Conservation (phyloP, 2,329 filamentous ascomycete genomes). For the Diaporthe sp. region DNA sequence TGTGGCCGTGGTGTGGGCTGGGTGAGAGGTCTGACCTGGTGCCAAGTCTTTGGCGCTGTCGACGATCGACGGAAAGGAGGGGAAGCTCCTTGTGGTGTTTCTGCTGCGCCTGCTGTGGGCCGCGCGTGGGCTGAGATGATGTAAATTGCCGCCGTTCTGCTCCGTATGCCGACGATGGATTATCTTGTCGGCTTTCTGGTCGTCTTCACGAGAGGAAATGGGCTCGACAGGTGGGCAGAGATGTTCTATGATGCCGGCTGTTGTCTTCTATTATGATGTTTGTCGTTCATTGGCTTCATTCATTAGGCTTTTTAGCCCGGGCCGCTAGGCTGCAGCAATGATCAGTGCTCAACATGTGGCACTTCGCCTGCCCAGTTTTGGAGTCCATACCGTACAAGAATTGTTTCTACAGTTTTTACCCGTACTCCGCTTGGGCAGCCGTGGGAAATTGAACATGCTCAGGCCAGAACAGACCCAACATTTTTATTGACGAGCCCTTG, state of each 20-base stretch:
- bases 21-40: constrained; percentile 5
- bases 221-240: background rate
- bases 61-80: constrained; percentile 29
- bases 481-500: background rate
- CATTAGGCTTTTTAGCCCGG: constrained; percentile 16
- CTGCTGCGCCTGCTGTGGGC: constrained; percentile 32
- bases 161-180: background rate
- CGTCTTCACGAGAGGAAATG: background rate
- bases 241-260: background rate
- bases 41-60: constrained; percentile 39
- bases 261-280: background rate
- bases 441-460: constrained; percentile 23
- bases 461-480: background rate
- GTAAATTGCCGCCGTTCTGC: background rate
- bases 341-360: constrained; percentile 12
- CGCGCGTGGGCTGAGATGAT: constrained; percentile 33
- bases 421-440: constrained; percentile 40
- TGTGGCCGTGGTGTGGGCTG: constrained; percentile 5
- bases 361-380: constrained; percentile 14
- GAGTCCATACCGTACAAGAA: background rate
- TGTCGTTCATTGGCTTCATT: background rate
- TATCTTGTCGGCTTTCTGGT: background rate
- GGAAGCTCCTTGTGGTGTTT: constrained; percentile 31
- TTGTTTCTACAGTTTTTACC: background rate
- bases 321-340: constrained; percentile 11